Percentiles rank a stretch among this genome's conserved stretches.
These are phyloP conservation scores for Geotrichum bryndzae DNA, from an alignment of 1,139 yeast species.

Conservation along the genomic window DNA sequence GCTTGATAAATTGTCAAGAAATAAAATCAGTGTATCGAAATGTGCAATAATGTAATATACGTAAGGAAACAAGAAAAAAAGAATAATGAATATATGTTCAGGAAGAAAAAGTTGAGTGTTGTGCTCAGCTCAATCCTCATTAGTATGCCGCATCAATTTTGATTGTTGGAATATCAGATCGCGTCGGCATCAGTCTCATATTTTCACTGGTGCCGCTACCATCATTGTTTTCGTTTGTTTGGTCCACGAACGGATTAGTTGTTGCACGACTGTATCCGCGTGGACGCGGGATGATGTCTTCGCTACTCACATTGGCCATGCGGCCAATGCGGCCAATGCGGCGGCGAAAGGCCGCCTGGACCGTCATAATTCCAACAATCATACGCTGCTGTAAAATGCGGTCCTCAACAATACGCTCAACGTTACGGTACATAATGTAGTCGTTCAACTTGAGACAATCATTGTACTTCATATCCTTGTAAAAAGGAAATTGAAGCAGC, in stretches of 20 bases:
- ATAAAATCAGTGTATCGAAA: no score
- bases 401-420: not conserved
- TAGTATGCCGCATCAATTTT: not conserved
- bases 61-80: not conserved
- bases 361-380: not conserved
- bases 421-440: slow-evolving; percentile 23
- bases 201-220: no score
- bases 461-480: slow-evolving; percentile 39
- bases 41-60: no score
- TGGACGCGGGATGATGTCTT: not conserved
- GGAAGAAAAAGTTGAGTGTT: not conserved
- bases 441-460: slow-evolving; percentile 50
- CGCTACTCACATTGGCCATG: not conserved
- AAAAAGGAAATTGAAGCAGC: slow-evolving; percentile 65
- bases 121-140: not conserved
- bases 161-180: not conserved
- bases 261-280: not conserved
- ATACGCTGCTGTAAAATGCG: not conserved
- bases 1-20: no score
- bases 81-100: not conserved
- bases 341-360: not conserved
- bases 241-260: not conserved
- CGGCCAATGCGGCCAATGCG: not conserved
- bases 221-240: not conserved
- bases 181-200: not conserved